These are phyloP conservation scores for Arabis hirsuta DNA, from an alignment of 345 rosid genomes.

Conservation along the genomic window DNA sequence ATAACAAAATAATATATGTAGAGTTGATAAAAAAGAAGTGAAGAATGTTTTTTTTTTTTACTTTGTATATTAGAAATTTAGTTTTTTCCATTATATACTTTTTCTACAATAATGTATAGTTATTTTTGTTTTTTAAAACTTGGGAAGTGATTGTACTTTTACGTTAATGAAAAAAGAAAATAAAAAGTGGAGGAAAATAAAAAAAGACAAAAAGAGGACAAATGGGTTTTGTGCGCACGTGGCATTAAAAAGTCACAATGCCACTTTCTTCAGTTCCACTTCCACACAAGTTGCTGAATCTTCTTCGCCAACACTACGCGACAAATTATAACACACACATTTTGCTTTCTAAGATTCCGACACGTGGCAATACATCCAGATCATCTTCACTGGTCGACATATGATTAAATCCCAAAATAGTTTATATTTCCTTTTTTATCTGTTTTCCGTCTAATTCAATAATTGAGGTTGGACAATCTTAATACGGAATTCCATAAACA, in stretches of 20 bases:
- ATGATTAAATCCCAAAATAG: neutral
- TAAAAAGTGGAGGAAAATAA: neutral
- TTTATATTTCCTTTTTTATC: neutral
- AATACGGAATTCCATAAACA: neutral
- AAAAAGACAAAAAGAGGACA: constrained; percentile 3
- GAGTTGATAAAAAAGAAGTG: too few species aligned
- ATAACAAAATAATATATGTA: too few species aligned
- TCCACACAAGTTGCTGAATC: constrained; percentile 31
- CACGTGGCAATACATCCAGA: constrained; percentile 8
- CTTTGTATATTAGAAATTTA: too few species aligned
- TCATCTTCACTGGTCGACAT: constrained; percentile 8
- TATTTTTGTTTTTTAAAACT: neutral
- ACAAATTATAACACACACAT: constrained; percentile 14
- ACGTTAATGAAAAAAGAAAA: neutral
- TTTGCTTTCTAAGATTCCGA: neutral
- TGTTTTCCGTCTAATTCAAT: constrained; percentile 13
- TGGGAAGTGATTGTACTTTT: neutral
- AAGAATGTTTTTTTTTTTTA: too few species aligned
- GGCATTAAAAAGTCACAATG: constrained; percentile 14
- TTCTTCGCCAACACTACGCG: neutral
- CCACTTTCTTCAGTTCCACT: constrained; percentile 19
- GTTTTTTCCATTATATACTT: too few species aligned
- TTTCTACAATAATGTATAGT: too few species aligned
- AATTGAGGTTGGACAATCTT: neutral
- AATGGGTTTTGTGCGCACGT: constrained; percentile 14